Evolutionary conservation across 2,329 filamentous ascomycete species (phyloP), one percentile per base, ranked within the genome.

Genomic region (Grosmannia clavigera): DNA sequence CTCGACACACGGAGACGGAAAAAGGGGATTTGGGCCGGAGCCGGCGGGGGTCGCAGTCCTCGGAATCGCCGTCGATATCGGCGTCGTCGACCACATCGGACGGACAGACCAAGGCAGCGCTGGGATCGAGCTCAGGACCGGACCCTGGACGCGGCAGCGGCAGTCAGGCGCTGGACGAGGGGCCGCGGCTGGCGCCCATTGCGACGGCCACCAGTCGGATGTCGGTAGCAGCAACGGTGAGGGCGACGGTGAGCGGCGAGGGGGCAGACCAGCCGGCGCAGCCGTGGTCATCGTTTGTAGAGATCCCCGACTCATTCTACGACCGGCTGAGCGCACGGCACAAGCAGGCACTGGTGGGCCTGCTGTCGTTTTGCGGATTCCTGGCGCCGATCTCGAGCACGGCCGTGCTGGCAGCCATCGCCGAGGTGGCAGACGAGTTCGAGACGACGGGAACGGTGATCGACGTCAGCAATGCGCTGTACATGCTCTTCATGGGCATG

Each of bases 321-420:
- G 78, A 85, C 66, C 78, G 79, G 22, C 79, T 91, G 62, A 79
- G 84, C 0, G 71, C 73, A 3, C 72, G 74, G 19, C 80, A 84
- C 50, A 94, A 92, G 71, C 68, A 78, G 3, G 67, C 83, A 62
- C 87, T 92, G 58, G 85, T 90, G 19, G 74, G 76, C 11, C 78
- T 91, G 6, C 73, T 92, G 58, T 85, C 87, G 0, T 88, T 86
- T 68, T 90, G 87, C 72, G 83, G 85, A 31, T 90, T 92, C 64
- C 75, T 92, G 53, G 84, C 88, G 1, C 89, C 89, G 0, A 81
- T 87, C 35, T 83, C 81, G 2, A 84, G 80, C 5, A 88, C 85
- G 0, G 81, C 82, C 1, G 81, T 88, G 48, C 70, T 88, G 38
- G 76, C 84, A 1, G 85, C 84, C 14, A 76, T 85, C 11, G 84